Evolutionary conservation across 2,329 filamentous ascomycete genomes (phyloP), one percentile per base, ranked within the genome.

Genomic region (Zarea fungicola): DNA sequence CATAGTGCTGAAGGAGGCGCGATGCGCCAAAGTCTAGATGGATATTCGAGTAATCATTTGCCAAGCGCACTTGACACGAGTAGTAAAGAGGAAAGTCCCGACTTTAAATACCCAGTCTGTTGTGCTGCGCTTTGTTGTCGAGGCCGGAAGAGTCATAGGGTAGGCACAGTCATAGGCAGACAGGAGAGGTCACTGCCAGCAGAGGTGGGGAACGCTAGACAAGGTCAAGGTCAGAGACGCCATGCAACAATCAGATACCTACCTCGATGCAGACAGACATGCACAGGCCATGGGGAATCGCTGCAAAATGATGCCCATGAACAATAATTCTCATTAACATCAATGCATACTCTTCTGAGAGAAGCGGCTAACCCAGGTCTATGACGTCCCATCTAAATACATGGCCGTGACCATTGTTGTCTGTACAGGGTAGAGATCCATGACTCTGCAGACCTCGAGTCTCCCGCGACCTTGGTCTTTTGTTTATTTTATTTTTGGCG

Each of bases 1-100:
- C 80, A 83, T 84, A 53, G 47, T 69, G 57, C 14, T 51, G 56
- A 54, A 56, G 53, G 54, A 49, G 42, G 57, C 57, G 57, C 53
- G 50, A 55, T 48, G 44, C 41, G 31, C 49, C 19, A 23, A 22
- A 1, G 14, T 22, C 40, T 29, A 59, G 16, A 32, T 37, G 21
- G 42, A 55, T 64, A 63, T 63, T 60, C 59, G 59, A 28, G 52
- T 45, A 46, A 65, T 63, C 60, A 67, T 65, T 53, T 55, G 55
- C 44, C 23, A 22, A 8, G 40, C 26, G 22, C 37, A 6, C 13
- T 35, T 28, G 10, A 4, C 3, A 28, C 5, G n/a, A 21, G 14
- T 25, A 13, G 14, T 7, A 4, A 6, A 36, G 16, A 8, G 19
- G 13, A n/a, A 22, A n/a, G 11, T 4, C 5, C 7, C 6, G 18